A percentile compares a stretch with the other conserved stretches of the same genome.
phyloP scores from a whole-genome alignment of 495 filamentous ascomycete species.

The Penicillium subrubescens region DNA sequence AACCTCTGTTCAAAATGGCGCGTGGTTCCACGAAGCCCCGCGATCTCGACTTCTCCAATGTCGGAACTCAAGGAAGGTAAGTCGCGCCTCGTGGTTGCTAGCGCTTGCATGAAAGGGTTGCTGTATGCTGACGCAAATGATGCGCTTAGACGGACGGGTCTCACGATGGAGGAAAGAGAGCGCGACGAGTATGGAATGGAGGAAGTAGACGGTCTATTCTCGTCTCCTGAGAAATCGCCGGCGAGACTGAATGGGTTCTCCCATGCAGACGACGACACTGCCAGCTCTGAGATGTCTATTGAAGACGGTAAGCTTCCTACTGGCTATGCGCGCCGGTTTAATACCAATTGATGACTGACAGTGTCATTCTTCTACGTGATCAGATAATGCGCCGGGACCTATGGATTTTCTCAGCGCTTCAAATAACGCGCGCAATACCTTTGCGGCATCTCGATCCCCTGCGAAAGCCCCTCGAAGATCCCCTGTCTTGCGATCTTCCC shows the following conservation, averaged over 20 bases:
- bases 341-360: slow-evolving; percentile 12
- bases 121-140: slow-evolving; percentile 16
- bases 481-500: slow-evolving; percentile 44
- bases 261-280: slow-evolving; percentile 26
- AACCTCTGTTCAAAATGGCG: slow-evolving; percentile 42
- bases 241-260: slow-evolving; percentile 41
- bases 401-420: slow-evolving; percentile 43
- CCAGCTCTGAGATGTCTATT: slow-evolving; percentile 52
- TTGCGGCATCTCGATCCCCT: slow-evolving; percentile 45
- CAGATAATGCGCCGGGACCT: slow-evolving; percentile 46
- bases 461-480: slow-evolving; percentile 49
- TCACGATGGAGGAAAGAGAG: slow-evolving; percentile 77
- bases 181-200: slow-evolving; percentile 94
- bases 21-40: slow-evolving; percentile 52
- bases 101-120: neutral
- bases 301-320: slow-evolving; percentile 42
- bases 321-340: neutral
- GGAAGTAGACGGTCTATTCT: slow-evolving; percentile 81
- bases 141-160: slow-evolving; percentile 70
- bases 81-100: slow-evolving; percentile 6
- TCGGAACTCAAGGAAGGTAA: slow-evolving; percentile 67
- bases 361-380: neutral
- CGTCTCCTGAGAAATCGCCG: slow-evolving; percentile 73
- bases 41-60: slow-evolving; percentile 63
- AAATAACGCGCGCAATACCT: slow-evolving; percentile 33